phyloP scores from a whole-genome alignment of 208 protist genomes.

The Wallacemonas collosoma region DNA sequence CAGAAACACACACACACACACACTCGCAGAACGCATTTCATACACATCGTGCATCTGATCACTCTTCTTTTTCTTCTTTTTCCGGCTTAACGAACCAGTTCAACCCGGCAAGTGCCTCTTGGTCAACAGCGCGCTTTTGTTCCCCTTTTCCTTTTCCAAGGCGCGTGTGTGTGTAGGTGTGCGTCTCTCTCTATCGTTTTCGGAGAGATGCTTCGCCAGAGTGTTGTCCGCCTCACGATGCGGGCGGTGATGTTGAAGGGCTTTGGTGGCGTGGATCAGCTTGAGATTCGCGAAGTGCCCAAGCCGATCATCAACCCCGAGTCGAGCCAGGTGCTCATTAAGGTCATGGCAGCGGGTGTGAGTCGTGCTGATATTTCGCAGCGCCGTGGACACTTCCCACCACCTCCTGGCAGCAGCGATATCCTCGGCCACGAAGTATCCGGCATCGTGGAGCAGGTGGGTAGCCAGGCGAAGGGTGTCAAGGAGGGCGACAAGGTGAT shows the following conservation, averaged over 20 bases:
- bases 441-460: constrained; percentile 75
- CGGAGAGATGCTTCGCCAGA: not conserved
- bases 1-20: constrained; percentile 3
- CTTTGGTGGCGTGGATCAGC: constrained; percentile 52
- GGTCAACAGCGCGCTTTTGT: not conserved
- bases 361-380: constrained; percentile 87
- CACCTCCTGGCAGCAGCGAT: constrained; percentile 62
- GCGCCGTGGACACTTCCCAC: constrained; percentile 81
- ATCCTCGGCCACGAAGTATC: constrained; percentile 90
- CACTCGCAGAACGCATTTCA: not conserved
- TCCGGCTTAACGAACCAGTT: too few species aligned
- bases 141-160: not conserved
- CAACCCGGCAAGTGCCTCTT: too few species aligned
- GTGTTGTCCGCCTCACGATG: constrained; percentile 31
- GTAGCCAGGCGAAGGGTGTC: constrained; percentile 37
- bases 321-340: constrained; percentile 76
- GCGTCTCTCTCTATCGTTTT: not conserved
- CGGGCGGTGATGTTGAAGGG: constrained; percentile 73
- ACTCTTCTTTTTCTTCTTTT: not conserved
- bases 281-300: constrained; percentile 48
- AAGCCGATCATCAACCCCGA: constrained; percentile 35
- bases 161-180: constrained; percentile 5
- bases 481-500: constrained; percentile 88
- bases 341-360: constrained; percentile 83
- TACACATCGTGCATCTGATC: too few species aligned